These are phyloP conservation scores for Solanum peruvianum DNA, from an alignment of 257 asterid genomes.

Conservation along the genomic window DNA sequence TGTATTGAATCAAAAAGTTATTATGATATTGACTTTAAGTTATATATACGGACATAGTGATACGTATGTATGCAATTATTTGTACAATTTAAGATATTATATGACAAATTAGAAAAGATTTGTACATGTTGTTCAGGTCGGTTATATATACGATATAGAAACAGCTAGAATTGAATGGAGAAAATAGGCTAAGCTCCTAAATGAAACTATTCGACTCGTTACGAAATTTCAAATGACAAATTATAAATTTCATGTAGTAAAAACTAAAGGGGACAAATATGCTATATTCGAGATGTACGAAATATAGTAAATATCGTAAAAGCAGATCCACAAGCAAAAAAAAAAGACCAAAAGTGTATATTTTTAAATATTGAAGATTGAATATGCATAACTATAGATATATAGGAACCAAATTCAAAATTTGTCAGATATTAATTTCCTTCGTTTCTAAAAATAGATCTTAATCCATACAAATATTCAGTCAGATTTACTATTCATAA, in stretches of 20 bases:
- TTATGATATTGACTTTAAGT: background rate
- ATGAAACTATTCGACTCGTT: background rate
- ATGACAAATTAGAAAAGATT: background rate
- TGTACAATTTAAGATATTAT: background rate
- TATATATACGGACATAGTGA: background rate
- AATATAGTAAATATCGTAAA: background rate
- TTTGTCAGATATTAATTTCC: background rate
- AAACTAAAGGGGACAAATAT: fast-evolving
- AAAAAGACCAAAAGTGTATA: background rate
- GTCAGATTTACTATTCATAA: background rate
- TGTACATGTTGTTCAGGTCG: background rate
- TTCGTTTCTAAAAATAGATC: background rate
- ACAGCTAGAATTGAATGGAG: background rate
- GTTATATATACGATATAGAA: background rate
- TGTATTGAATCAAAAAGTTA: background rate
- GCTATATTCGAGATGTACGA: fast-evolving
- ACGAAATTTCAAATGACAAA: background rate
- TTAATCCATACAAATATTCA: background rate
- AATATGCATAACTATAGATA: background rate
- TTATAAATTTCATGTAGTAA: background rate
- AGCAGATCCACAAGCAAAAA: fast-evolving
- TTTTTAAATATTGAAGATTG: background rate
- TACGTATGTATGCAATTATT: background rate
- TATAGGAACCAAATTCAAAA: background rate
- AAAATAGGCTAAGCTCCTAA: background rate